Conservation (phyloP, 768 basidiomycete genomes). For the Leccinum boreale region DNA sequence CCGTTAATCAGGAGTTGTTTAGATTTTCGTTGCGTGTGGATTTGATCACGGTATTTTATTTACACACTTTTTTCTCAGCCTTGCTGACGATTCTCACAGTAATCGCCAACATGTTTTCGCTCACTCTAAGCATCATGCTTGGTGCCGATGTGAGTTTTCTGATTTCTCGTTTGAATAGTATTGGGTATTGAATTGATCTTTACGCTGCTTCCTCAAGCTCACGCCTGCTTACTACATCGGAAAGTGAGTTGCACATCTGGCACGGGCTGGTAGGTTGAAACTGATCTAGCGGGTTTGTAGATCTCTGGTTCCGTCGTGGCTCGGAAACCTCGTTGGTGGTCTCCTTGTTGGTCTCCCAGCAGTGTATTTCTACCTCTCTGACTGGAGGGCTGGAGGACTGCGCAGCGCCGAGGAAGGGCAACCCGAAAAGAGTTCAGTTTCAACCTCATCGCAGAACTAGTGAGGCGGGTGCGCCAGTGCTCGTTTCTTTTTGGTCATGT, state of each 20-base stretch:
- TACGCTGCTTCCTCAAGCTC: constrained; percentile 12
- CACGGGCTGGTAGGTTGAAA: background rate
- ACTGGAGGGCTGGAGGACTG: constrained; percentile 42
- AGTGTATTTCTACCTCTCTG: constrained; percentile 58
- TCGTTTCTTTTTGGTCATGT: background rate
- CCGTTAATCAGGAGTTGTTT: background rate
- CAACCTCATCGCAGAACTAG: background rate
- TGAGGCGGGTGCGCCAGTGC: background rate
- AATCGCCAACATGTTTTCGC: constrained; percentile 73
- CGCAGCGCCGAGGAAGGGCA: constrained; percentile 38
- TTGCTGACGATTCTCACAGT: constrained; percentile 35
- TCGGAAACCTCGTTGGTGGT: constrained; percentile 69
- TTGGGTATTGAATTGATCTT: constrained; percentile 1
- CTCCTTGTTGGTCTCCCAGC: constrained; percentile 63
- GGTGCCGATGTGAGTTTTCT: constrained; percentile 51
- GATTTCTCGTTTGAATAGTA: background rate
- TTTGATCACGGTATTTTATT: constrained; percentile 60
- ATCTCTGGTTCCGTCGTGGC: constrained; percentile 60
- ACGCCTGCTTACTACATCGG: constrained; percentile 53
- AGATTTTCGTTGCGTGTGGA: constrained; percentile 70
- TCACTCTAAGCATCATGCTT: constrained; percentile 70
- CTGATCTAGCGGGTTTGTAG: constrained; percentile 21
- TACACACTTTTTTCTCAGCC: background rate
- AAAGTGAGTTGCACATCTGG: constrained; percentile 44
- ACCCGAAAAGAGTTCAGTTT: constrained; percentile 10